Conservation (phyloP, 2,329 filamentous ascomycete genomes). For the Colletotrichum salicis region DNA sequence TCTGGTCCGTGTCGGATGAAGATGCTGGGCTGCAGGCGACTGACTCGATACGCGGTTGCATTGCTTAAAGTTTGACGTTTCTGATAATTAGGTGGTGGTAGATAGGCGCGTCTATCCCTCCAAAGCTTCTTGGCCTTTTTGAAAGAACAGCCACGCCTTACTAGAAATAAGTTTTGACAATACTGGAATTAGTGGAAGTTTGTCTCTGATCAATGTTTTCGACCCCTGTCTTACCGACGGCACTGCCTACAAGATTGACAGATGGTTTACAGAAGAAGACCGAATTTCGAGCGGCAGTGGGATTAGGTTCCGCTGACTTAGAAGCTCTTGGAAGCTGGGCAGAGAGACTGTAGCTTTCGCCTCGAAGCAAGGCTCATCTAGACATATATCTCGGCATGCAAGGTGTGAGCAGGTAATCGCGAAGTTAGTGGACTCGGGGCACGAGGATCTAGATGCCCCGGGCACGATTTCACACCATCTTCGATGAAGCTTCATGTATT, state of each 20-base stretch:
- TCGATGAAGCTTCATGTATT: neutral
- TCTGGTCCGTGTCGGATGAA: neutral
- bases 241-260: neutral
- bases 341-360: neutral
- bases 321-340: neutral
- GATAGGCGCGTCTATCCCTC: neutral
- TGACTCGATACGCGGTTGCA: slow-evolving; percentile 15
- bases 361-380: neutral
- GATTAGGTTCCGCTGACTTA: neutral
- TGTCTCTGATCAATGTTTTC: slow-evolving; percentile 1
- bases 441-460: neutral
- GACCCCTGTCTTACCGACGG: neutral
- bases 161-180: neutral
- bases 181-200: slow-evolving; percentile 5
- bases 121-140: neutral
- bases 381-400: neutral
- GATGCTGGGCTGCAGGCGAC: neutral
- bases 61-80: neutral
- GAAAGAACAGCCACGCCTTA: neutral
- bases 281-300: neutral
- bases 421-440: neutral
- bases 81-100: neutral
- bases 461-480: too few species aligned
- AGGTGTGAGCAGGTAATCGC: slow-evolving; percentile 1
- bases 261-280: neutral